Conservation (phyloP, 2,329 filamentous ascomycete genomes). For the Aspergillus arachidicola region DNA sequence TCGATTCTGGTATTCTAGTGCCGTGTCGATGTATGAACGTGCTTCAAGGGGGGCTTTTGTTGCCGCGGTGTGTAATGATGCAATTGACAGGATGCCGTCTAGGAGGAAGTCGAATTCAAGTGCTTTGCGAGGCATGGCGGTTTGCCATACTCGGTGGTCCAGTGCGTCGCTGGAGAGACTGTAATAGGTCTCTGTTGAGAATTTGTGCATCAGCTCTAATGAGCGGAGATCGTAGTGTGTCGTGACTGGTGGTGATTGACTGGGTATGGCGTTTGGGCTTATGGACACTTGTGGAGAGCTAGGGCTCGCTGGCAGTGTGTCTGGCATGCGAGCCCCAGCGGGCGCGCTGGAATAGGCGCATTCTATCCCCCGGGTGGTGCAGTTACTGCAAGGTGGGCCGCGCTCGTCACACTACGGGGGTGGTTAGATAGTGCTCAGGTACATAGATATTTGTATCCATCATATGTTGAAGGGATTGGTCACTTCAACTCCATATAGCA, state of each 20-base stretch:
- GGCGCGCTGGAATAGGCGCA: slow-evolving; percentile 26
- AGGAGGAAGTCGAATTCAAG: slow-evolving; percentile 39
- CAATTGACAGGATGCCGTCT: slow-evolving; percentile 39
- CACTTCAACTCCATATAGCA: background rate
- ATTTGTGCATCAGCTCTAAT: slow-evolving; percentile 55
- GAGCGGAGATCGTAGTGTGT: slow-evolving; percentile 30
- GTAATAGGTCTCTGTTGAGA: slow-evolving; percentile 48
- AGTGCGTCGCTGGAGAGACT: slow-evolving; percentile 35
- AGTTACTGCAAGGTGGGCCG: slow-evolving; percentile 35
- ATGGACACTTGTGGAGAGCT: background rate
- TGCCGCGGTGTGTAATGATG: slow-evolving; percentile 40
- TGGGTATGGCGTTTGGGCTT: background rate
- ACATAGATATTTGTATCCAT: background rate
- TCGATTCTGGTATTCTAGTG: slow-evolving; percentile 29
- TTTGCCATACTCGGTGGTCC: slow-evolving; percentile 35
- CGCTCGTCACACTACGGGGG: slow-evolving; percentile 32
- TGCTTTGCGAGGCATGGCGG: slow-evolving; percentile 36
- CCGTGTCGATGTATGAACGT: slow-evolving; percentile 27
- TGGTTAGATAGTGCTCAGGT: background rate
- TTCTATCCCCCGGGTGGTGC: slow-evolving; percentile 26
- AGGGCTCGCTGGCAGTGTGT: background rate
- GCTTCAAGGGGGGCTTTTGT: slow-evolving; percentile 16
- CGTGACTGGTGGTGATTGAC: background rate
- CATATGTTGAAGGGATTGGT: background rate
- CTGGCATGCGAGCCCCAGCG: slow-evolving; percentile 8